These are phyloP conservation scores for Penicillium bialowiezense DNA, from an alignment of 495 filamentous ascomycete genomes.

Conservation along the genomic window DNA sequence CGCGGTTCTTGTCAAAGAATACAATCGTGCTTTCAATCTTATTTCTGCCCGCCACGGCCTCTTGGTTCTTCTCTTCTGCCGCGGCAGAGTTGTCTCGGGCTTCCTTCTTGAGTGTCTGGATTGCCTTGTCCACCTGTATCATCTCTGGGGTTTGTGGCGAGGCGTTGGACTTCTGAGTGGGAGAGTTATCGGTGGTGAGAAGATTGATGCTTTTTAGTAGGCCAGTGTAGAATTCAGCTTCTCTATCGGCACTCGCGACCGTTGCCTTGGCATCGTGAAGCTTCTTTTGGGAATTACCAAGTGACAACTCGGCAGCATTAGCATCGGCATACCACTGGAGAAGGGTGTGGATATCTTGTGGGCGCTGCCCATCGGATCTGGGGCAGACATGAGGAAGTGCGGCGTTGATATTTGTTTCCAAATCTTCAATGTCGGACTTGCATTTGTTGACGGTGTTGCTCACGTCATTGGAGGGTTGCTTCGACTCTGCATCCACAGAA, in stretches of 20 bases:
- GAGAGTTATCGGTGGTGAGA: too few relatives aligned
- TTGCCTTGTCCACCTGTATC: background rate
- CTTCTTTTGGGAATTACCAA: background rate
- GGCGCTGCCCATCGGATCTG: background rate
- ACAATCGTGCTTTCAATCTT: background rate
- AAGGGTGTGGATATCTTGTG: background rate
- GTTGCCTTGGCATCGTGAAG: conserved; percentile 1
- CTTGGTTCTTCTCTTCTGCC: background rate
- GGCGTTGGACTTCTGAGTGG: too few relatives aligned
- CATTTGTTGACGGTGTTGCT: background rate
- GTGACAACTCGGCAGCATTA: background rate
- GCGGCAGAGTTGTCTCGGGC: background rate
- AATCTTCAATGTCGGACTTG: background rate
- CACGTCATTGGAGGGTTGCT: background rate
- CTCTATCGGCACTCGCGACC: background rate
- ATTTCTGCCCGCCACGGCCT: background rate
- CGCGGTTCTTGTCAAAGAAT: conserved; percentile 10
- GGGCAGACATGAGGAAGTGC: background rate
- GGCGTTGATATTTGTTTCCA: background rate
- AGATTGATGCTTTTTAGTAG: background rate
- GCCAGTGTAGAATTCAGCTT: background rate
- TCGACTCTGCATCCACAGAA: background rate
- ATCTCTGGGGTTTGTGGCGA: background rate
- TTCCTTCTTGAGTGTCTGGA: background rate
- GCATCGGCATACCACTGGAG: conserved; percentile 4